Percentiles rank a stretch among this genome's conserved stretches.
These are phyloP conservation scores for Botrytis squamosa DNA, from an alignment of 2,329 filamentous ascomycete species.

Conservation along the genomic window DNA sequence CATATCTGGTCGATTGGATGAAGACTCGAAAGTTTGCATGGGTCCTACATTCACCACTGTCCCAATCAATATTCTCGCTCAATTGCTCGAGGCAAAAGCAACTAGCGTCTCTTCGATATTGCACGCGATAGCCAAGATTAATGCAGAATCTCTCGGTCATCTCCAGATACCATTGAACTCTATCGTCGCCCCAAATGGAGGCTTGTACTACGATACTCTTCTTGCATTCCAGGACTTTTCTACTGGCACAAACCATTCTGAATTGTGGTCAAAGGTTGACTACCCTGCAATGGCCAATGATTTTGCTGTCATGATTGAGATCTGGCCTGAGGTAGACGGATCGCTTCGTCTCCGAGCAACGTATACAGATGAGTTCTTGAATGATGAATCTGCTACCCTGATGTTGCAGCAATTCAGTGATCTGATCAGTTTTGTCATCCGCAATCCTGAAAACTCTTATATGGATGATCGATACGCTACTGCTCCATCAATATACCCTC, in stretches of 20 bases:
- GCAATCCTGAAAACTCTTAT: not conserved
- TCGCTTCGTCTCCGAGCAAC: slow-evolving; percentile 6
- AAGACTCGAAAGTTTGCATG: slow-evolving; percentile 10
- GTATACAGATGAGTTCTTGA: slow-evolving; percentile 8
- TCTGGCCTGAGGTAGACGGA: slow-evolving; percentile 14
- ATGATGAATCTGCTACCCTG: slow-evolving; percentile 9
- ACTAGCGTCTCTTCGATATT: not conserved
- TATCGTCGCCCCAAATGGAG: slow-evolving; percentile 1
- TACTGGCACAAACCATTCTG: not conserved
- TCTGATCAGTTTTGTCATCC: slow-evolving; percentile 5
- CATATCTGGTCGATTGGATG: slow-evolving; percentile 11
- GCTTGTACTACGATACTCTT: slow-evolving; percentile 15
- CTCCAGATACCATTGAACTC: slow-evolving; percentile 17
- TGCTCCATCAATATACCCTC: not conserved
- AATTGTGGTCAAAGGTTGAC: slow-evolving; percentile 8
- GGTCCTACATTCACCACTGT: slow-evolving; percentile 14
- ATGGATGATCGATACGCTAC: not conserved
- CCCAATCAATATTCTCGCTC: slow-evolving; percentile 7
- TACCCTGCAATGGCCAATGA: slow-evolving; percentile 16
- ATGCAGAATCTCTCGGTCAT: slow-evolving; percentile 3
- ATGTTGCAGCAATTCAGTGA: slow-evolving; percentile 18
- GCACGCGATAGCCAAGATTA: not conserved
- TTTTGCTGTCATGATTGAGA: slow-evolving; percentile 13
- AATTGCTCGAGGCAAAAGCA: not conserved
- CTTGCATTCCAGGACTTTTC: slow-evolving; percentile 18